Evolutionary conservation across 129 eudicot genomes (phyloP), one percentile per base, ranked within the genome.

Genomic region (Flaveria trinervia): DNA sequence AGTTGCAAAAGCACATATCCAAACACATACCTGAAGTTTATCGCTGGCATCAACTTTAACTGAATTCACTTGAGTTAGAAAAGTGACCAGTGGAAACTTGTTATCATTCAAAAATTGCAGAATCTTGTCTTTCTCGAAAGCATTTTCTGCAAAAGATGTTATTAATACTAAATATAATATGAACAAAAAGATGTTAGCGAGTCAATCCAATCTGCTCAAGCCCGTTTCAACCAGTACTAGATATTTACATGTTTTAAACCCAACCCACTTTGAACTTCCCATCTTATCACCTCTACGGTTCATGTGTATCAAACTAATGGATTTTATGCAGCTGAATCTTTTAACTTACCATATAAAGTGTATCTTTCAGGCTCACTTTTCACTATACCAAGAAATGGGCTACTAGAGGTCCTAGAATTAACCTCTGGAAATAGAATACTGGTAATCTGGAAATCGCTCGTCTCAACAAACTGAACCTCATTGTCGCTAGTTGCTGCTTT

Each of bases 301-400:
- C 49, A 45, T 9, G 13, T 10, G 3, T 8, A 45, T 45, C 49
- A 45, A 8, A 45, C 13, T 9, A 45, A 45, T 8, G 49, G 46
- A 28, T 33, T 79, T 48, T 54, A 46, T 15, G 39, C 44, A 43
- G 72, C 30, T 14, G 26, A 82, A 44, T 66, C 14, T n/a, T n/a
- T 62, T 12, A 72, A 66, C 92, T 77, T 83, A 89, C 98, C 98
- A 61, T 84, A 84, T 44, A 76, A 77, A 67, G 98, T 92, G 81
- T 88, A 89, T 71, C 85, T 84, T 80, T 92, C 98, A 0, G 93
- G 96, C 75, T 92, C 98, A 54, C 89, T 85, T 81, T 92, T 92
- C 65, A 85, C 90, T 18, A 92, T 95, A 50, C 92, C 98, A 77
- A 89, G 78, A 85, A 89, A 89, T n/a, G 62, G 72, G 8, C 75